Conservation (phyloP, 192 early-diverging fungal species). For the Coemansia sp. region DNA sequence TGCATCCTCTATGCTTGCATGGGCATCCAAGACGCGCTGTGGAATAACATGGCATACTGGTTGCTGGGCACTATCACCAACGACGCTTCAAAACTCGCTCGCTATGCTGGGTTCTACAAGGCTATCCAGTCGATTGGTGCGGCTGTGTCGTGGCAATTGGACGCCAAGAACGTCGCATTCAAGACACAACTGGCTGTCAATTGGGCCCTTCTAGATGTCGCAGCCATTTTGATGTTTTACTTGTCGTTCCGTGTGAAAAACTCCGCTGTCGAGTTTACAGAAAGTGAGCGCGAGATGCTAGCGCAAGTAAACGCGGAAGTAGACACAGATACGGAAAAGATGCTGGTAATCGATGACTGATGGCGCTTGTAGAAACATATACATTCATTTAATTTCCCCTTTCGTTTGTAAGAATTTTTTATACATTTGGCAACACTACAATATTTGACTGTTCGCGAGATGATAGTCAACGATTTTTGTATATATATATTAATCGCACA, state of each 20-base stretch:
- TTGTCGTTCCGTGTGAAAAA: background rate
- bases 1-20: conserved; percentile 70
- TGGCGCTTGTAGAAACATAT: background rate
- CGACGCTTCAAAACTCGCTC: conserved; percentile 64
- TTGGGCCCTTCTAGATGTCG: conserved; percentile 69
- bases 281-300: conserved; percentile 1
- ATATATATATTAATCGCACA: background rate
- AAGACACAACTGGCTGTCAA: conserved; percentile 66
- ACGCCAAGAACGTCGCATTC: conserved; percentile 81
- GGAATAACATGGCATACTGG: conserved; percentile 77
- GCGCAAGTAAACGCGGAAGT: background rate
- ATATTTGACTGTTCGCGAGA: background rate
- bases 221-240: conserved; percentile 4
- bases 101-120: conserved; percentile 84
- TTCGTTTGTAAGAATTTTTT: background rate
- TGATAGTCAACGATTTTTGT: background rate
- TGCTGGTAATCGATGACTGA: conserved; percentile 1
- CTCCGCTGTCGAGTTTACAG: background rate
- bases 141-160: conserved; percentile 64
- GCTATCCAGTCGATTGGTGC: conserved; percentile 71
- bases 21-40: conserved; percentile 75
- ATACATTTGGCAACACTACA: background rate
- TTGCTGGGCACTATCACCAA: conserved; percentile 79
- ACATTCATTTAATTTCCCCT: background rate
- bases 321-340: background rate